A percentile compares a stretch with the other conserved stretches of the same genome.
Conservation (phyloP, 2,329 filamentous ascomycete species). For the Stachybotrys chartarum region DNA sequence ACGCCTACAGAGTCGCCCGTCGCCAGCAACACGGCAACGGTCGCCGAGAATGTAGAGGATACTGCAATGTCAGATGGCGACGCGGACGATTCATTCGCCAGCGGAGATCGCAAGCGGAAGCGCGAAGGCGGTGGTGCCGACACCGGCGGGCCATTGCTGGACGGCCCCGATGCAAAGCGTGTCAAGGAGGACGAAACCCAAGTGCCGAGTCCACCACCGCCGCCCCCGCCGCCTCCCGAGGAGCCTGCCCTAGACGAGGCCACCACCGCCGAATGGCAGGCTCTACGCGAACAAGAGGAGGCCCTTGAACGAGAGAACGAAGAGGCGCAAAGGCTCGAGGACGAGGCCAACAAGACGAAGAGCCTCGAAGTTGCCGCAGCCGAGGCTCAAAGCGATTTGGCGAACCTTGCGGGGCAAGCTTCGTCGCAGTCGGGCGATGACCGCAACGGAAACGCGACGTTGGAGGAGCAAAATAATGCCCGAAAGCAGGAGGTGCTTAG, state of each 20-base stretch:
- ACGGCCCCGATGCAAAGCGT: slow-evolving; percentile 49
- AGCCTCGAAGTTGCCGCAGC: slow-evolving; percentile 15
- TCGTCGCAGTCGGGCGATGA: not conserved
- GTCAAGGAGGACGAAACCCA: slow-evolving; percentile 39
- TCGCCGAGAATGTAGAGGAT: slow-evolving; percentile 25
- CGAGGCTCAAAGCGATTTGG: slow-evolving; percentile 13
- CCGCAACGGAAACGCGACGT: slow-evolving; percentile 3
- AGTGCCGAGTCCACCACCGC: slow-evolving; percentile 33
- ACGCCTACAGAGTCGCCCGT: slow-evolving; percentile 13
- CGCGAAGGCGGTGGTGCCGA: slow-evolving; percentile 32
- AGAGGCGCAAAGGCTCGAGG: slow-evolving; percentile 44
- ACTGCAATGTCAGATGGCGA: slow-evolving; percentile 36
- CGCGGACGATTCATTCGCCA: slow-evolving; percentile 34
- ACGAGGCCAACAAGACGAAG: slow-evolving; percentile 31
- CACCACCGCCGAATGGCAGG: slow-evolving; percentile 34
- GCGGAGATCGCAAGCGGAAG: slow-evolving; percentile 58
- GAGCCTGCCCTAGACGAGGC: slow-evolving; percentile 27
- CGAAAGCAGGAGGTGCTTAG: slow-evolving; percentile 15
- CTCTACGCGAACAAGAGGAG: slow-evolving; percentile 42
- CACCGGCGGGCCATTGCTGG: slow-evolving; percentile 40
- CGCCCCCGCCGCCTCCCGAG: slow-evolving; percentile 40
- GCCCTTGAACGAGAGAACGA: slow-evolving; percentile 46
- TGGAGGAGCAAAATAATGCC: slow-evolving; percentile 8
- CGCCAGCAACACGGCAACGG: slow-evolving; percentile 7
- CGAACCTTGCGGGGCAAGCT: slow-evolving; percentile 3